These are phyloP conservation scores for Herpotrichia juniperi DNA, from an alignment of 2,329 filamentous ascomycete genomes.

Conservation along the genomic window DNA sequence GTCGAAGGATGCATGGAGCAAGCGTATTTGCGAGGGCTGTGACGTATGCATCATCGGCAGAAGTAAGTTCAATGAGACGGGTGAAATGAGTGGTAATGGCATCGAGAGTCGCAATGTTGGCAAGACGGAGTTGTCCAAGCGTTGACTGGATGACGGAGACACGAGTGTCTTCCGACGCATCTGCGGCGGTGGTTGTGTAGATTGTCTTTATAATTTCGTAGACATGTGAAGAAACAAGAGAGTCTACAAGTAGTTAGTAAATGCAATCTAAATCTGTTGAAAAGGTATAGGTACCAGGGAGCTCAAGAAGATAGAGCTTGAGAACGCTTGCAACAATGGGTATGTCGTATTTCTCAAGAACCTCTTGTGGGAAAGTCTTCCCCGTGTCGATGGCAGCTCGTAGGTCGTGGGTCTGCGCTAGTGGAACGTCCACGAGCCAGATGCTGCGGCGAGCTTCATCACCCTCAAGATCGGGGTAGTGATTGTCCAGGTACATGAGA, in stretches of 20 bases:
- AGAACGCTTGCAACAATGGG: slow-evolving; percentile 91
- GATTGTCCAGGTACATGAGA: slow-evolving; percentile 92
- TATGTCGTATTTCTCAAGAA: slow-evolving; percentile 87
- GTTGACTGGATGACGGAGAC: slow-evolving; percentile 94
- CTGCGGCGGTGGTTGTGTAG: slow-evolving; percentile 82
- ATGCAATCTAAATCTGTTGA: slow-evolving; percentile 3
- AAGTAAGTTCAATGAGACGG: slow-evolving; percentile 93
- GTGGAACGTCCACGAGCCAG: slow-evolving; percentile 91
- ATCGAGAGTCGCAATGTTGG: slow-evolving; percentile 98
- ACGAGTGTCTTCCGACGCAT: slow-evolving; percentile 70
- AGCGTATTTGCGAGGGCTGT: slow-evolving; percentile 74
- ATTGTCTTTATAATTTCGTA: slow-evolving; percentile 99
- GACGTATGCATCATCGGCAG: slow-evolving; percentile 88
- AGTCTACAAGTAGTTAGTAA: slow-evolving; percentile 65
- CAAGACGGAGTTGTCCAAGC: slow-evolving; percentile 88
- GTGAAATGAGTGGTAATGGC: slow-evolving; percentile 99
- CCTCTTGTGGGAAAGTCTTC: slow-evolving; percentile 75
- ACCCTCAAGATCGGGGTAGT: slow-evolving; percentile 96
- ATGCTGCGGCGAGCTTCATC: slow-evolving; percentile 91
- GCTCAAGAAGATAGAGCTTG: slow-evolving; percentile 92
- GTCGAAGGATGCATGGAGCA: slow-evolving; percentile 85
- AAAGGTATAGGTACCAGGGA: slow-evolving; percentile 71
- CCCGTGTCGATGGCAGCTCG: slow-evolving; percentile 85
- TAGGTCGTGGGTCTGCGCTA: slow-evolving; percentile 83
- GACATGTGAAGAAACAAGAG: slow-evolving; percentile 96